Conservation (phyloP, 2,329 filamentous ascomycete species). For the Cytospora chrysosperma region DNA sequence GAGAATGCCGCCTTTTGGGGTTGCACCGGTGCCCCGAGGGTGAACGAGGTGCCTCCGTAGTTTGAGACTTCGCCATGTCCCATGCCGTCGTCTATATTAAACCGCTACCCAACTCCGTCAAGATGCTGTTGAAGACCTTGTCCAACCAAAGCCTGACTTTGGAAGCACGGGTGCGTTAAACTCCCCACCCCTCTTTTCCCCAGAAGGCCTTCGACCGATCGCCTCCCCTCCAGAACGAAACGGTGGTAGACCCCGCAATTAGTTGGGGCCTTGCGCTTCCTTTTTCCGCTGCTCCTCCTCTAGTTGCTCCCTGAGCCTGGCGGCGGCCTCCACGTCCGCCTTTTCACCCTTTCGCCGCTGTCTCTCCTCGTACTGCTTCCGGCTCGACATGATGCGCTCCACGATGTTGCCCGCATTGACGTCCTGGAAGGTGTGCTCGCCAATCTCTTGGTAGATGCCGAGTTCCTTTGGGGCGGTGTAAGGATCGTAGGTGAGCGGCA, state of each 20-base stretch:
- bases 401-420: conserved; percentile 75
- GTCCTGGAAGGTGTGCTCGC: conserved; percentile 73
- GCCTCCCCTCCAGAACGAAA: neutral
- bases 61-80: neutral
- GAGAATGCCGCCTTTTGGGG: too few relatives aligned
- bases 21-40: neutral
- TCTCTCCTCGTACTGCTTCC: conserved; percentile 85
- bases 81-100: neutral
- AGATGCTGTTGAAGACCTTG: neutral
- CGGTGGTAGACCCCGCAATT: neutral
- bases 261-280: conserved; percentile 37
- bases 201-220: neutral
- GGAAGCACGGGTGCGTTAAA: neutral
- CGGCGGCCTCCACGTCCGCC: conserved; percentile 69
- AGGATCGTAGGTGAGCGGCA: conserved; percentile 75
- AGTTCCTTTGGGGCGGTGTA: conserved; percentile 79
- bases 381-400: conserved; percentile 80
- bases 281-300: conserved; percentile 57
- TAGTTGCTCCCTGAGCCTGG: conserved; percentile 59
- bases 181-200: neutral
- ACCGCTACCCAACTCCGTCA: neutral
- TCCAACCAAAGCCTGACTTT: neutral
- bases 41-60: neutral
- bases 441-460: conserved; percentile 80
- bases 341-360: conserved; percentile 91